phyloP scores from a whole-genome alignment of 2,329 filamentous ascomycete genomes.

The Tolypocladium nubicola region DNA sequence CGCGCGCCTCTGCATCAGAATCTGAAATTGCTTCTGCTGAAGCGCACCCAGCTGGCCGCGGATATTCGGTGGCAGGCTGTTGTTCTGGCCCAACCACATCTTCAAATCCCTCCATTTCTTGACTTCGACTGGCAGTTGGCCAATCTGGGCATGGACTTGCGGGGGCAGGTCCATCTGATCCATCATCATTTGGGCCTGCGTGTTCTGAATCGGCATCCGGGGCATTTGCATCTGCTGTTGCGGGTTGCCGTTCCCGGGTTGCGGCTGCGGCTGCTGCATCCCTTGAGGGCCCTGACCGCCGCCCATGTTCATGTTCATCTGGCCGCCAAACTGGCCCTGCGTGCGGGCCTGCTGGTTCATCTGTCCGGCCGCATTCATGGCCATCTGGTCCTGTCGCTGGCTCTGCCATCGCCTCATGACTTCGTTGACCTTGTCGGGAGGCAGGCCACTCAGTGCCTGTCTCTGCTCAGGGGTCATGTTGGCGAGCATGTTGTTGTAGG shows the following conservation, averaged over 20 bases:
- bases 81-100: slow-evolving; percentile 27
- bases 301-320: slow-evolving; percentile 20
- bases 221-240: slow-evolving; percentile 13
- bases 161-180: slow-evolving; percentile 37
- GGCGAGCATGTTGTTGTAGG: slow-evolving; percentile 29
- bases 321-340: slow-evolving; percentile 18
- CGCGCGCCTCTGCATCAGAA: slow-evolving; percentile 18
- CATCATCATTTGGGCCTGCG: slow-evolving; percentile 30
- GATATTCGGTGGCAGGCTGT: slow-evolving; percentile 17
- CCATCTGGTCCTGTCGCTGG: slow-evolving; percentile 22
- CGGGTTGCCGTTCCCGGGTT: slow-evolving; percentile 3
- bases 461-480: slow-evolving; percentile 37
- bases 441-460: slow-evolving; percentile 29
- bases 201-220: slow-evolving; percentile 14
- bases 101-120: slow-evolving; percentile 41
- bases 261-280: slow-evolving; percentile 15
- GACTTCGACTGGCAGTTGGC: slow-evolving; percentile 26
- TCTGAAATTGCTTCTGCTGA: slow-evolving; percentile 30
- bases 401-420: slow-evolving; percentile 38
- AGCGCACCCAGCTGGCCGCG: slow-evolving; percentile 20
- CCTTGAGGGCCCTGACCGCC: slow-evolving; percentile 17
- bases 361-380: slow-evolving; percentile 19
- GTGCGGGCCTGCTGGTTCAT: slow-evolving; percentile 18
- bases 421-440: slow-evolving; percentile 41
- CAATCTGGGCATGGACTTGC: slow-evolving; percentile 19